These are phyloP conservation scores for Laguncularia racemosa DNA, from an alignment of 345 rosid genomes.

Conservation along the genomic window DNA sequence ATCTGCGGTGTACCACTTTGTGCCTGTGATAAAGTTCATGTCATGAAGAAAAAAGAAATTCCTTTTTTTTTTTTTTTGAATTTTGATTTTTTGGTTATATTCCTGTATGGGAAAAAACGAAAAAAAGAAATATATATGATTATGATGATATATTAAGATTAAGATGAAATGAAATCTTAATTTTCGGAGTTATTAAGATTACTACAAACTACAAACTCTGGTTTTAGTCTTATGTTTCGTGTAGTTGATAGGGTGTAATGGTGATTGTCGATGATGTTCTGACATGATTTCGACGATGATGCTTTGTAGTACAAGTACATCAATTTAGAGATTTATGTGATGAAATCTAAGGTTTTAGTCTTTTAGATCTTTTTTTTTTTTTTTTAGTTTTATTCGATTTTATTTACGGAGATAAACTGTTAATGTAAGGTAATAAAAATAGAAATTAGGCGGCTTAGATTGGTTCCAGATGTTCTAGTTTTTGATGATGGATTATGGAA, in stretches of 20 bases:
- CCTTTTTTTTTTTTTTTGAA: neutral
- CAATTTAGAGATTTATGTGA: too few relatives aligned
- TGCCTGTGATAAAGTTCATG: constrained; percentile 50
- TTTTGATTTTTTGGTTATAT: constrained; percentile 2
- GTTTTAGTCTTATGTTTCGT: neutral
- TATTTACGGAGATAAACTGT: too few relatives aligned
- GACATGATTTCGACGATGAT: neutral
- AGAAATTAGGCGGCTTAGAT: too few relatives aligned
- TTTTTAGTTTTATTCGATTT: too few relatives aligned
- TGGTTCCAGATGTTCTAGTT: too few relatives aligned
- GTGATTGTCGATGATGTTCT: neutral
- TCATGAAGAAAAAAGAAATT: neutral
- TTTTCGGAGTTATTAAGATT: neutral
- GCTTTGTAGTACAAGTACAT: neutral
- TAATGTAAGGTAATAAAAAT: too few relatives aligned
- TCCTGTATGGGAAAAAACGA: constrained; percentile 21
- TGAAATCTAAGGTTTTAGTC: too few relatives aligned
- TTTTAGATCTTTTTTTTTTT: too few relatives aligned
- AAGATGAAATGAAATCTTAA: constrained; percentile 5
- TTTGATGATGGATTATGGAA: too few relatives aligned
- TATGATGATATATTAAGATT: constrained; percentile 5
- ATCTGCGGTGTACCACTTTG: constrained; percentile 73
- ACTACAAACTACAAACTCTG: neutral
- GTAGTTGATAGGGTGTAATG: neutral
- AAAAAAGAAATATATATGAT: constrained; percentile 3